Evolutionary conservation across 805 yeast species (phyloP).

Genomic region (Wickerhamiella nectarea): DNA sequence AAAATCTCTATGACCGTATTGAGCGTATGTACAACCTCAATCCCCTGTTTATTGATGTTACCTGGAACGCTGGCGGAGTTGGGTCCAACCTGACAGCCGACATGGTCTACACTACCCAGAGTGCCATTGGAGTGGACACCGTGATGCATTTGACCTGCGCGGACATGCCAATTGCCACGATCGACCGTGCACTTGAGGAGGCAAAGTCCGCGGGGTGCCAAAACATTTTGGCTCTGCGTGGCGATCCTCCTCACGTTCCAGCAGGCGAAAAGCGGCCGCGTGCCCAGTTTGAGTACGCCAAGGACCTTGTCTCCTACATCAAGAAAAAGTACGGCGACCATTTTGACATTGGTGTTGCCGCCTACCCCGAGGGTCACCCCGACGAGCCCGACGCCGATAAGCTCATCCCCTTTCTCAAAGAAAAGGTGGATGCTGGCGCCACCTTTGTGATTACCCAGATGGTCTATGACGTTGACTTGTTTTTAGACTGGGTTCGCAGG

Average conservation of each 20-base stretch:
- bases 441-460: constrained; percentile 89
- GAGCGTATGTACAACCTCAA: constrained; percentile 88
- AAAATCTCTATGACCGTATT: constrained; percentile 90
- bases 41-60: constrained; percentile 87
- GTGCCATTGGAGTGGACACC: constrained; percentile 82
- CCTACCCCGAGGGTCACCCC: constrained; percentile 94
- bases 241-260: constrained; percentile 77
- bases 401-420: constrained; percentile 53
- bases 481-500: constrained; percentile 64
- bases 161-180: constrained; percentile 69
- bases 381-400: constrained; percentile 52
- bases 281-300: constrained; percentile 60
- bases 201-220: constrained; percentile 91
- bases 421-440: constrained; percentile 89
- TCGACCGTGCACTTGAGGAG: constrained; percentile 70
- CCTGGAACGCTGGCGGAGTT: constrained; percentile 98
- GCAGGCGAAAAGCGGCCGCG: constrained; percentile 21
- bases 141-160: constrained; percentile 98
- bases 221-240: constrained; percentile 85
- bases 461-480: constrained; percentile 87
- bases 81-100: constrained; percentile 74
- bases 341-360: constrained; percentile 93
- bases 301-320: constrained; percentile 70
- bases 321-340: constrained; percentile 68
- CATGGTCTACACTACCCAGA: constrained; percentile 80